phyloP scores from a whole-genome alignment of 2,329 filamentous ascomycete genomes.

The Penicillium polonicum region DNA sequence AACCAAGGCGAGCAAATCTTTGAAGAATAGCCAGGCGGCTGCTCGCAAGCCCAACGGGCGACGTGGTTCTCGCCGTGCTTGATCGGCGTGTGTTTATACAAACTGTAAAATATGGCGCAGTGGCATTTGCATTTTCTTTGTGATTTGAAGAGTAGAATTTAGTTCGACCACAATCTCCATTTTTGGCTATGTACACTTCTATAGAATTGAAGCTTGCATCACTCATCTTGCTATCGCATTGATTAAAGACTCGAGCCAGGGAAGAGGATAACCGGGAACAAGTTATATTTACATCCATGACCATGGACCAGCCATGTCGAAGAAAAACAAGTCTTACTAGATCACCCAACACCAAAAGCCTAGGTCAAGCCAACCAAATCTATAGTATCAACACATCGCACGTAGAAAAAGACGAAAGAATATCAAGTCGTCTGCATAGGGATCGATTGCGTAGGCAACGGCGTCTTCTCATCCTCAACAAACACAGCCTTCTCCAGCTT shows the following conservation, averaged over 20 bases:
- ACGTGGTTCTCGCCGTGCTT: slow-evolving; percentile 8
- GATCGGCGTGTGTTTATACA: slow-evolving; percentile 19
- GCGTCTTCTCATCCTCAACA: slow-evolving; percentile 40
- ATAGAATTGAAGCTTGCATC: neutral
- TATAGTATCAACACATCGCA: neutral
- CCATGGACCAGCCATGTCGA: slow-evolving; percentile 1
- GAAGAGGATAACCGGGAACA: neutral
- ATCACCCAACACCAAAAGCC: neutral
- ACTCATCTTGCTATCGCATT: neutral
- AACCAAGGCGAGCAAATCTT: slow-evolving; percentile 23
- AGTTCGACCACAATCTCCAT: slow-evolving; percentile 6
- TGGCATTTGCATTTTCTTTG: slow-evolving; percentile 18
- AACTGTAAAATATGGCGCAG: slow-evolving; percentile 28
- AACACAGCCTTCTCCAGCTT: slow-evolving; percentile 50
- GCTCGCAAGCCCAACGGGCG: neutral
- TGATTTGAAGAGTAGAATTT: slow-evolving; percentile 17
- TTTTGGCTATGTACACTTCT: slow-evolving; percentile 2
- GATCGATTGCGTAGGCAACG: slow-evolving; percentile 22
- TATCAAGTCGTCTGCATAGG: slow-evolving; percentile 25
- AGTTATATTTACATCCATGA: neutral
- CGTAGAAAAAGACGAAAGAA: neutral
- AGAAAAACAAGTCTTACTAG: slow-evolving; percentile 7
- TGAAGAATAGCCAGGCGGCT: slow-evolving; percentile 14
- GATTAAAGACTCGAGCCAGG: neutral
- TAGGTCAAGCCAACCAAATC: neutral